phyloP scores from a whole-genome alignment of 495 filamentous ascomycete genomes.

The Talaromyces trachyspermus region DNA sequence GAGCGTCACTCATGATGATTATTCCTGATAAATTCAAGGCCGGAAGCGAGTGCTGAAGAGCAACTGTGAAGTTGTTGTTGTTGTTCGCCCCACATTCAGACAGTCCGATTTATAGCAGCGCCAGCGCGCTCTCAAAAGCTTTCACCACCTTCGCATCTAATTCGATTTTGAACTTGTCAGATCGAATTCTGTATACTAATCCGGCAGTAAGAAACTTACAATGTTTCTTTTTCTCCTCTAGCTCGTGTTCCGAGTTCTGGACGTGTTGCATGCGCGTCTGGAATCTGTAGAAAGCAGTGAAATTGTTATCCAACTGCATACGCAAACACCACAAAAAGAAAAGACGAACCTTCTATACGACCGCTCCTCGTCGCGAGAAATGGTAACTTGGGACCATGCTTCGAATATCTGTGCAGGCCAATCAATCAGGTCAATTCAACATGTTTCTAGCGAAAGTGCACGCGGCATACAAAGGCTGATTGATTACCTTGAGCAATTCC shows the following conservation, averaged over 20 bases:
- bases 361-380: constrained; percentile 61
- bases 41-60: neutral
- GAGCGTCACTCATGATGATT: constrained; percentile 3
- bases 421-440: constrained; percentile 10
- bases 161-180: constrained; percentile 13
- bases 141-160: constrained; percentile 72
- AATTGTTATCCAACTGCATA: constrained; percentile 7
- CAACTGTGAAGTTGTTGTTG: neutral
- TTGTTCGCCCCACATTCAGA: constrained; percentile 13
- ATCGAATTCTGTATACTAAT: too few species aligned
- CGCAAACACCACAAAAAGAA: neutral
- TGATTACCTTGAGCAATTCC: constrained; percentile 50
- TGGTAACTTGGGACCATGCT: constrained; percentile 59
- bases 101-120: constrained; percentile 48
- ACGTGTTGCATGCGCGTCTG: constrained; percentile 71
- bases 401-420: constrained; percentile 50
- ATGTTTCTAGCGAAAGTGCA: neutral
- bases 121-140: constrained; percentile 72
- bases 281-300: constrained; percentile 40
- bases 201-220: too few species aligned
- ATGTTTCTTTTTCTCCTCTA: constrained; percentile 67
- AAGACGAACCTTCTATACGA: constrained; percentile 54
- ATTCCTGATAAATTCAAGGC: neutral
- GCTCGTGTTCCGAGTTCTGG: constrained; percentile 54
- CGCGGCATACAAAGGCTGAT: neutral